phyloP scores from a whole-genome alignment of 257 asterid species.

The Oldenlandia corymbosa region DNA sequence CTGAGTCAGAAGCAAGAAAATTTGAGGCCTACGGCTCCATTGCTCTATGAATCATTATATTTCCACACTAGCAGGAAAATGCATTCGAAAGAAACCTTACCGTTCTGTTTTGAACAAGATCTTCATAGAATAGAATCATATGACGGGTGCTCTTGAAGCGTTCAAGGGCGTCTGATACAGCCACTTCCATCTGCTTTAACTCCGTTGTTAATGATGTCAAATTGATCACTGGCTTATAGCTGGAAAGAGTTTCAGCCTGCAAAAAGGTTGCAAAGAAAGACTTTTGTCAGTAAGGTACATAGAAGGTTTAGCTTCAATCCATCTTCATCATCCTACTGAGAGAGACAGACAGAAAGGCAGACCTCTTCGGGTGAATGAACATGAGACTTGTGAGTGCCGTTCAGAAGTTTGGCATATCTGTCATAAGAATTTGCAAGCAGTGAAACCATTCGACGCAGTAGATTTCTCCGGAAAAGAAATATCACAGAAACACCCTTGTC shows the following conservation, averaged over 20 bases:
- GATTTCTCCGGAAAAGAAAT: conserved; percentile 37
- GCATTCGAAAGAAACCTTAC: conserved; percentile 32
- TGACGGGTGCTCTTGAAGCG: conserved; percentile 64
- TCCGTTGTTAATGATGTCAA: conserved; percentile 47
- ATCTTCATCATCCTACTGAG: background rate
- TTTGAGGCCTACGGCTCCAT: too few relatives aligned
- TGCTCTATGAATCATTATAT: too few relatives aligned
- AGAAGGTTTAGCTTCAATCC: background rate
- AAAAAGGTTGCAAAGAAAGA: conserved; percentile 14
- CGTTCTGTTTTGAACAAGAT: conserved; percentile 63
- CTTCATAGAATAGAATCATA: conserved; percentile 75
- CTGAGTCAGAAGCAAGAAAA: conserved; percentile 28
- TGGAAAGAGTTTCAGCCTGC: conserved; percentile 74
- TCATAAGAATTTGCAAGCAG: conserved; percentile 38
- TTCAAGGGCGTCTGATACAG: conserved; percentile 44
- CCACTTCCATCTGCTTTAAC: conserved; percentile 58
- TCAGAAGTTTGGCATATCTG: conserved; percentile 31
- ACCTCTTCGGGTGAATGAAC: conserved; percentile 40
- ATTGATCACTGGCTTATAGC: conserved; percentile 65
- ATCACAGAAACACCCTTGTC: conserved; percentile 35
- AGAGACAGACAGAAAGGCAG: background rate
- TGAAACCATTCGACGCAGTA: conserved; percentile 38
- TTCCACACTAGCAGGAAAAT: too few relatives aligned
- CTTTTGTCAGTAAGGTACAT: background rate
- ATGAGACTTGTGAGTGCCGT: conserved; percentile 45